Base-by-base conservation (phyloP, 441 rosid species). In the Geranium incanum region DNA sequence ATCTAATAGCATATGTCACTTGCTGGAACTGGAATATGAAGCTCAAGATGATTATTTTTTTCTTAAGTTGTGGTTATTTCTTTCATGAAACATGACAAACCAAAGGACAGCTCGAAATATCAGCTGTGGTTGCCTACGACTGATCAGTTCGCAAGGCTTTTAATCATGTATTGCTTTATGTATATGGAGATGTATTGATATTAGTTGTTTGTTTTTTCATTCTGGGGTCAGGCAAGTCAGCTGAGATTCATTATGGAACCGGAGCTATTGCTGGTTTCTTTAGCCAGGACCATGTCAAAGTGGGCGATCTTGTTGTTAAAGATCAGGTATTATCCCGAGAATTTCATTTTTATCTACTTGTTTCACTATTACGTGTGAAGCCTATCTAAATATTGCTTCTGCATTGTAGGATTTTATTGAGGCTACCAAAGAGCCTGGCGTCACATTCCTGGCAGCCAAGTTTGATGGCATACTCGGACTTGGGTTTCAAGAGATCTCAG, bases 381-480 rank as follows among this genome's bases (percentile, higher is more conserved):
- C 33, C 43, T 16, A 69, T 15, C 55, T 43, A 2, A 5, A 64
- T 38, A 39, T 1, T 41, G 33, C 6, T 41, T 19, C 18, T 16
- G 39, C 67, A 69, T 19, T 50, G 55, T 36, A 90, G 97, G 89
- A 81, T 39, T 88, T 92, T 71, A 83, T 87, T 1, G 96, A 92
- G 83, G 87, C 90, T 8, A 92, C 95, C 13, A 72, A 73, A 70
- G 90, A 90, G 81, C 84, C 84, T 71, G 84, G 93, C 76, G 81
- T 87, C 48, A 45, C 81, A 19, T 87, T 87, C 79, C 52, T 81
- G 11, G 23, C 88, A 77, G 83, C 90, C 3, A 90, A 84, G 81
- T 90, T 87, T 21, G 97, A 88, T 82, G 97, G 97, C 68, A 81
- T 92, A 37, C 73, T 90, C 0, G 97, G 97, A 11, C 92, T 92